Evolutionary conservation across 2,329 filamentous ascomycete genomes (phyloP), one percentile per base, ranked within the genome.

Genomic region (Aschersonia sp.): DNA sequence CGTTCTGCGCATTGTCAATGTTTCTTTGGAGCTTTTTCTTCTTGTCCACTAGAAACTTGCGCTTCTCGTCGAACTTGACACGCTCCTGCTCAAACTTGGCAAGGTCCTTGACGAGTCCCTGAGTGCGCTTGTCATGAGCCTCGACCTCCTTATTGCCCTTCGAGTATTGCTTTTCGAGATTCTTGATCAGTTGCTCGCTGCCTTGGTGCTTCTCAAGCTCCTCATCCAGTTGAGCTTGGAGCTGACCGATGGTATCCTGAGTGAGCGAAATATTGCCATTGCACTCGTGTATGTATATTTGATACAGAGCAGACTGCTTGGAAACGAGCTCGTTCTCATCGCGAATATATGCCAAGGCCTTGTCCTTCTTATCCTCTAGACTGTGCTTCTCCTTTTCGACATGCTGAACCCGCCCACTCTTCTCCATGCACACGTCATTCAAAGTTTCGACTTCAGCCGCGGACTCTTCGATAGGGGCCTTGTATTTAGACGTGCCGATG

Each of bases 401-500:
- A 58, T 96, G 91, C 65, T 97, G 89, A 1, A 98, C 92, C 52
- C 94, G 85, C 38, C 82, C 85, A 56, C 85, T 95, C 72, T 98
- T 98, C 65, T 98, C 92, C 57, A 88, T 74, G 60, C 92, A 98
- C 2, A 94, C 79, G 58, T 98, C 92, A 60, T 98, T 98, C 48
- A 97, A 75, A 1, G 80, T 82, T 65, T 98, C 92, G 0, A 95
- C 87, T 64, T 97, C 87, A 1, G 83, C 70, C 0, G 89, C 91
- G 1, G 89, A 83, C 67, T 98, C 92, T 56, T 98, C 92, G 53
- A 98, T 98, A 0, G 92, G 91, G 0, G 85, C 78, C 68, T 98
- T 98, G 71, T 98, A 98, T 63, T 95, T 96, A 5, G 92, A 97
- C 0, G 92, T 98, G 52, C 94, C 92, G 57, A 98, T 97, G 52